phyloP scores from a whole-genome alignment of 139 green algal species.

The Trebouxia sp. region DNA sequence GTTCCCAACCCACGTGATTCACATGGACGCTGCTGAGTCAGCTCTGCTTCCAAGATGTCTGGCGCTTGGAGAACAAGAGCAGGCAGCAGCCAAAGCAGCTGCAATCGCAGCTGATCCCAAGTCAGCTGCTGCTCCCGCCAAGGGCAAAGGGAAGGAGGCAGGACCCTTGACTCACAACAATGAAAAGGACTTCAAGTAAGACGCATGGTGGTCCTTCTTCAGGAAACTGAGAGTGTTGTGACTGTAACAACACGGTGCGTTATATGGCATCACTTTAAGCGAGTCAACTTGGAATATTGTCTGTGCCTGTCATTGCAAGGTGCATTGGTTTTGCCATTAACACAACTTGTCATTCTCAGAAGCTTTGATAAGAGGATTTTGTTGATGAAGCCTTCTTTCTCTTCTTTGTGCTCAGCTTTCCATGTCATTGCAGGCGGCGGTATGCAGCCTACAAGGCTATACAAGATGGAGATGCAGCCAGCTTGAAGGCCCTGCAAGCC shows the following conservation, averaged over 20 bases:
- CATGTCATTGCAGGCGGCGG: conserved; percentile 26
- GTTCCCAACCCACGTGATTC: conserved; percentile 17
- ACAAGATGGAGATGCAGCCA: neutral
- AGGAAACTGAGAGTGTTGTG: too few relatives aligned
- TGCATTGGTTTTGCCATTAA: too few relatives aligned
- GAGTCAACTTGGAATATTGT: neutral
- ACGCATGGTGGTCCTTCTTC: too few relatives aligned
- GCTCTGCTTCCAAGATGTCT: conserved; percentile 29
- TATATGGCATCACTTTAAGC: neutral
- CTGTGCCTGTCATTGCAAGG: too few relatives aligned
- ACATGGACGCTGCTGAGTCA: conserved; percentile 42
- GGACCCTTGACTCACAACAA: conserved; percentile 47
- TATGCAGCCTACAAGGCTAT: conserved; percentile 22
- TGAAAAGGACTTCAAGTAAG: conserved; percentile 46
- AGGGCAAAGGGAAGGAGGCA: neutral
- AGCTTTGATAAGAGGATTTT: too few relatives aligned
- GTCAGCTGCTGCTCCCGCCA: conserved; percentile 1
- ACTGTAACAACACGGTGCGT: neutral
- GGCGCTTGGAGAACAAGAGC: conserved; percentile 30
- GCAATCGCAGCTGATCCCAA: neutral
- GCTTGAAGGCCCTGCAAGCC: neutral
- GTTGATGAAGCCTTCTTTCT: too few relatives aligned
- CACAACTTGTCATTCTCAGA: too few relatives aligned
- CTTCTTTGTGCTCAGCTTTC: too few relatives aligned
- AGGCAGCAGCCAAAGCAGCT: neutral